Evolutionary conservation across 805 yeast genomes (phyloP), one percentile per base, ranked within the genome.

Genomic region (Ogataea nitratoaversa): DNA sequence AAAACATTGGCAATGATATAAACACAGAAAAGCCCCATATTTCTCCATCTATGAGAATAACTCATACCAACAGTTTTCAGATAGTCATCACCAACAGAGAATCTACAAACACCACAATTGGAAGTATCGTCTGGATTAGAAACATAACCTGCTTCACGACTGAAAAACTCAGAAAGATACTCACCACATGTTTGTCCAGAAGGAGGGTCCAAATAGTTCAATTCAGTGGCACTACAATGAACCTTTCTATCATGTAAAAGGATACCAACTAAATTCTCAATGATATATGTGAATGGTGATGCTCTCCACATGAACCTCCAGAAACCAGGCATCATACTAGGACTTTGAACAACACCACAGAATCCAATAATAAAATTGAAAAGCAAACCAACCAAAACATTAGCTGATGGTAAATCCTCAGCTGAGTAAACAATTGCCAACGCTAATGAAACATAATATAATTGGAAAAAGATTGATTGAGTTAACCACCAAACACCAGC

Each of bases 221-320:
- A 65, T 53, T 84, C 91, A 13, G 49, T 46, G 2, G 42, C 46
- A 7, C 62, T 46, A 59, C 90, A 83, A 12, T 43, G 52, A 11
- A 84, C 81, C 28, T 60, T 56, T 46, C 74, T 67, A 29, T 69
- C 72, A 48, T 81, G 81, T 38, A 72, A 68, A 23, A 57, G 62
- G 19, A 65, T 68, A 32, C 79, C 65, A 45, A 82, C 66, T 38
- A 76, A 68, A 34, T 50, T 54, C 47, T 76, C 78, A 43, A 85
- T 66, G 58, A 82, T 76, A 56, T 86, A 86, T 1, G 91, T 83
- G 62, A 74, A 73, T 8, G 84, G 95, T 19, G 86, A 80, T 17
- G 70, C 71, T 49, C 83, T 74, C 74, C 84, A 81, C 89, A 86
- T 83, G 59, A 83, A 86, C 34, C 75, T 78, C 95, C 95, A 86